phyloP scores from a whole-genome alignment of 2,329 filamentous ascomycete genomes.

The Daldinia eschscholtzii region DNA sequence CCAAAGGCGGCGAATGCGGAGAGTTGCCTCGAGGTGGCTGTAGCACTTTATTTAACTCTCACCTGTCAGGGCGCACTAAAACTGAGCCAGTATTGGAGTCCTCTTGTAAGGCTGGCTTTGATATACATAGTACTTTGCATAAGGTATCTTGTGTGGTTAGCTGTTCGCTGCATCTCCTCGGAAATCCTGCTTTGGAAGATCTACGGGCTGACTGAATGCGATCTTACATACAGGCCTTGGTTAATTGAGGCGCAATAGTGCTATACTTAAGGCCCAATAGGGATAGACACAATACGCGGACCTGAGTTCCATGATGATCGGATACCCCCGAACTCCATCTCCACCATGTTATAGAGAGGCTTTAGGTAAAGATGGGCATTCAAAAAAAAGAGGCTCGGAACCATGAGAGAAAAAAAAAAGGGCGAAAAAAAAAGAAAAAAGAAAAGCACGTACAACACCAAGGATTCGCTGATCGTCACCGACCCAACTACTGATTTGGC shows the following conservation, averaged over 20 bases:
- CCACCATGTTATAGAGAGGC: background rate
- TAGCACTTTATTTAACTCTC: no score
- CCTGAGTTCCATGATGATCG: background rate
- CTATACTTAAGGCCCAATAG: background rate
- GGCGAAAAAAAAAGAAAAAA: background rate
- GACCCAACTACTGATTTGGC: conserved; percentile 6
- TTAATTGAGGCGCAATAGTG: no score
- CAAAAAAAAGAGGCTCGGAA: background rate
- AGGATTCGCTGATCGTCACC: conserved; percentile 10
- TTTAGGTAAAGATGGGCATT: background rate
- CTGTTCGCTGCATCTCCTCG: background rate
- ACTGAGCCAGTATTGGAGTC: no score
- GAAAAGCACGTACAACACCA: conserved; percentile 8
- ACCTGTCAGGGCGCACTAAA: no score
- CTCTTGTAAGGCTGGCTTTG: no score
- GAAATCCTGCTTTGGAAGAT: background rate
- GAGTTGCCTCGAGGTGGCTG: no score
- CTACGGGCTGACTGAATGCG: background rate
- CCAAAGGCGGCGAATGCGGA: no score
- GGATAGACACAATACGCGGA: background rate
- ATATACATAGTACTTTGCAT: no score
- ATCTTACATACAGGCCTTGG: background rate
- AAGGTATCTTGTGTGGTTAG: background rate
- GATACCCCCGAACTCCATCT: background rate
- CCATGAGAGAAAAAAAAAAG: no score